Base-by-base conservation (phyloP, 2,329 filamentous ascomycete species). In the Ophiosphaerella herpotricha region DNA sequence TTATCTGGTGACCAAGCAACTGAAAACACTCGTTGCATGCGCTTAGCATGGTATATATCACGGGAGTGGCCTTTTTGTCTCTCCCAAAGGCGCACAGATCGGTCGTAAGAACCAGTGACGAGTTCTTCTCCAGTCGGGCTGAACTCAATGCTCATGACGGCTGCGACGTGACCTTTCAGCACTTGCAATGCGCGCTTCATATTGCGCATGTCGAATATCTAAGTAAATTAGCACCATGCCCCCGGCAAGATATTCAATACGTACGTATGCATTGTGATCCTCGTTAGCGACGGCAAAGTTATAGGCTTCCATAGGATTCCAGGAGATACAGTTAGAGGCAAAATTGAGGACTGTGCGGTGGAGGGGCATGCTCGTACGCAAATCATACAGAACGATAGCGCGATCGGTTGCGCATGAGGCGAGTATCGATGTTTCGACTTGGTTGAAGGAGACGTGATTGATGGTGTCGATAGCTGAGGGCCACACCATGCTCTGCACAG, bases 271-370 rank as follows among this genome's bases (percentile, higher is more conserved):
- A 73, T 96, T 95, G 77, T 97, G 93, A 68, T 97, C 94, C 78
- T 99, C 94, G 62, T 89, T 95, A 11, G 90, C 94, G 26, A 92
- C 86, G 13, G 91, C 93, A 67, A 97, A 87, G 76, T 97, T 96
- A 80, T 96, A 96, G 7, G 91, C 89, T 74, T 96, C 92, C 87
- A 97, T 94, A 0, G 94, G 94, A 61, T 97, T 97, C 91, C 93
- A 99, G 2, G 66, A 50, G 85, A 97, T 94, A 0, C 92, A 93
- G 62, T 97, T 97, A 86, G 92, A 99, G 33, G 91, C 85, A 60
- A 99, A 88, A 45, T 84, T 89, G 59, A 97, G 83, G 11, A 91
- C 82, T 1, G 89, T 87, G 68, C 92, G 92, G 56, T 89, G 83
- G 14, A 97, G 80, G 9, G 94, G 90, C 33, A 87, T 90, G 5